phyloP scores from a whole-genome alignment of 352 stramenopile genomes.

The Aphanomyces euteiches region DNA sequence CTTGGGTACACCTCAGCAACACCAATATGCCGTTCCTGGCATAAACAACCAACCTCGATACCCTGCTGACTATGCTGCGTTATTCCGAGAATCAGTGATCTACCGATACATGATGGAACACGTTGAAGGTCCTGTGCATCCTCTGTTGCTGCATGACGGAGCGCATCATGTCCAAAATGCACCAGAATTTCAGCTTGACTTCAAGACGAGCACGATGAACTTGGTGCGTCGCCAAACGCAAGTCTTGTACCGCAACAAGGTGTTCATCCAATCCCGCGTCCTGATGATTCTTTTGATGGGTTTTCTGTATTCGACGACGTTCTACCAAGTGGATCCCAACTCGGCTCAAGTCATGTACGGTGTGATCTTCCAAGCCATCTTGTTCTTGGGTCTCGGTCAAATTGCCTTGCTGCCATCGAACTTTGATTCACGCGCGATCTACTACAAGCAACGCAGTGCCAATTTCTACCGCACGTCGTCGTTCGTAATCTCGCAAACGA shows the following conservation, averaged over 20 bases:
- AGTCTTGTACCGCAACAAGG: constrained; percentile 46
- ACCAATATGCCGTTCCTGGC: neutral
- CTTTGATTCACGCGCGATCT: constrained; percentile 41
- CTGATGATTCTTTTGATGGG: constrained; percentile 42
- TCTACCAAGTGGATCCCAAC: constrained; percentile 40
- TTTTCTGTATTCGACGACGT: constrained; percentile 40
- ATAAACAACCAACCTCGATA: neutral
- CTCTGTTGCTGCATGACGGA: neutral
- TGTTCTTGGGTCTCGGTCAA: constrained; percentile 47
- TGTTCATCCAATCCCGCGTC: constrained; percentile 38
- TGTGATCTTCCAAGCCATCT: constrained; percentile 62
- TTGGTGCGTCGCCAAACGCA: constrained; percentile 47
- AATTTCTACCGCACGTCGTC: constrained; percentile 50
- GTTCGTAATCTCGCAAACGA: constrained; percentile 38
- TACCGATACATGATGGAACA: constrained; percentile 43
- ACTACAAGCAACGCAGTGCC: constrained; percentile 49
- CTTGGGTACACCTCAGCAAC: constrained; percentile 31
- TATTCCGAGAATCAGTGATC: constrained; percentile 36
- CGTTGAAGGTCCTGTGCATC: constrained; percentile 28
- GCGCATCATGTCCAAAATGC: neutral
- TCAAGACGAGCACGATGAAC: constrained; percentile 29
- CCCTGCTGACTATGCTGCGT: constrained; percentile 18
- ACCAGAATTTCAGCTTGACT: neutral
- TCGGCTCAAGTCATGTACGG: constrained; percentile 45
- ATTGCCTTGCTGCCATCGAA: constrained; percentile 50